Base-by-base conservation (phyloP, 768 basidiomycete genomes). In the Melanogaster broomeanus region DNA sequence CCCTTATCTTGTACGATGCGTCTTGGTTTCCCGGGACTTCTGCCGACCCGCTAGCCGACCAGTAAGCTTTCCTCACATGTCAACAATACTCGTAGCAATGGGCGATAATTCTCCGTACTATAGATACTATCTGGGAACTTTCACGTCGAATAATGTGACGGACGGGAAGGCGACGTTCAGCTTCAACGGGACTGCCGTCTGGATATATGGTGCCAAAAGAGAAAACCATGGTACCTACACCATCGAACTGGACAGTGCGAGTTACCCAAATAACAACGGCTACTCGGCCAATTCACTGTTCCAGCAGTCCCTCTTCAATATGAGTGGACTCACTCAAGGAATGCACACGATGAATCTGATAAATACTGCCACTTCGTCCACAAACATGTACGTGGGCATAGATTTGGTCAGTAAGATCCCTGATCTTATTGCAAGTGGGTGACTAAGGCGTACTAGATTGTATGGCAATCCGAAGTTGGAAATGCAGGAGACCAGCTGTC, bases 131-230 rank as follows among this genome's bases (percentile, higher is more conserved):
- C 62, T 65, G 3, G 70, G 70, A 38, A 76, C 71, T 34, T 80
- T 75, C 50, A 74, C 67, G 52, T 62, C 53, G 5, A 77, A 78
- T 6, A 62, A 69, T 18, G 59, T 55, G 0, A 55, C 58, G 28
- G 61, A 66, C 9, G 76, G 75, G 6, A 55, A 53, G 22, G 72
- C 67, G 5, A 69, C 67, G 0, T 74, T 82, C 56, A 51, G 59
- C 22, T 82, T 82, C 68, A 77, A 77, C 38, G 82, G 81, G 15
- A 79, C 74, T 11, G 73, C 69, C 6, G 60, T 83, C 18, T 72
- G 73, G 65, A 60, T 83, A 10, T 82, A 73, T 50, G 82, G 82
- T 8, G 74, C 79, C 2, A 77, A 77, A 47, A 71, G 80, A 21
- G 34, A 48, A 6, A 78, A 79, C 47, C 77, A 81, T 56, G 79